These are phyloP conservation scores for Oryza officinalis DNA, from an alignment of 176 grass and related monocot genomes.

Conservation along the genomic window DNA sequence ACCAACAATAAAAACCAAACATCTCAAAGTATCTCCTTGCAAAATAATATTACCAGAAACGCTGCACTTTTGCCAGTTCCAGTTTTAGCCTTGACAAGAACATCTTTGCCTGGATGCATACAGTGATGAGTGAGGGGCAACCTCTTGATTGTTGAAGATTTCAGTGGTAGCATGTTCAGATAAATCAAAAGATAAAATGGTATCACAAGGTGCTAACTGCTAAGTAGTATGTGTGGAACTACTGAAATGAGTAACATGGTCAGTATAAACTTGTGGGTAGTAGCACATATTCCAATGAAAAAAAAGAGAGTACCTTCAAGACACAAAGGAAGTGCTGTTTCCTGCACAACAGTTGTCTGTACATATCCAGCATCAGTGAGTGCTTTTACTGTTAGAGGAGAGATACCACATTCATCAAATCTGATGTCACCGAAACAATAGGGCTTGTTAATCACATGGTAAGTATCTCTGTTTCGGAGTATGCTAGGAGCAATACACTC, in stretches of 20 bases:
- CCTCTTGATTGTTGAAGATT: not conserved
- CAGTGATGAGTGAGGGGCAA: not conserved
- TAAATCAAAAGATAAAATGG: slow-evolving; percentile 13
- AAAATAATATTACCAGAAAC: slow-evolving; percentile 79
- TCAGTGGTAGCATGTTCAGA: not conserved
- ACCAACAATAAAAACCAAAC: slow-evolving; percentile 25
- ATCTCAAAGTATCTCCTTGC: slow-evolving; percentile 17
- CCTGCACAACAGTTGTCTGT: slow-evolving; percentile 84
- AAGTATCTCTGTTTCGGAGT: not conserved
- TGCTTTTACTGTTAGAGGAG: slow-evolving; percentile 73
- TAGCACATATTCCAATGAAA: not conserved
- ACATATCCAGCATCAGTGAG: slow-evolving; percentile 84
- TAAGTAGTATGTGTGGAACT: slow-evolving; percentile 8
- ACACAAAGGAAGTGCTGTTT: slow-evolving; percentile 74
- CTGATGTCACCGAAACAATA: slow-evolving; percentile 35
- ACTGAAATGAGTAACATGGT: not conserved
- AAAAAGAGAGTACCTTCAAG: slow-evolving; percentile 64
- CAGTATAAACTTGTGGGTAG: not conserved
- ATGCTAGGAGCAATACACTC: not conserved
- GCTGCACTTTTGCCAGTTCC: slow-evolving; percentile 88
- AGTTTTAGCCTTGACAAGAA: slow-evolving; percentile 91
- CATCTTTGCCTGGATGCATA: slow-evolving; percentile 77
- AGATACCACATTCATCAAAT: slow-evolving; percentile 49
- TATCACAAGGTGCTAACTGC: not conserved
- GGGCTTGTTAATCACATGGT: slow-evolving; percentile 5